phyloP scores from a whole-genome alignment of 768 basidiomycete species.

The Pholiota conissans region DNA sequence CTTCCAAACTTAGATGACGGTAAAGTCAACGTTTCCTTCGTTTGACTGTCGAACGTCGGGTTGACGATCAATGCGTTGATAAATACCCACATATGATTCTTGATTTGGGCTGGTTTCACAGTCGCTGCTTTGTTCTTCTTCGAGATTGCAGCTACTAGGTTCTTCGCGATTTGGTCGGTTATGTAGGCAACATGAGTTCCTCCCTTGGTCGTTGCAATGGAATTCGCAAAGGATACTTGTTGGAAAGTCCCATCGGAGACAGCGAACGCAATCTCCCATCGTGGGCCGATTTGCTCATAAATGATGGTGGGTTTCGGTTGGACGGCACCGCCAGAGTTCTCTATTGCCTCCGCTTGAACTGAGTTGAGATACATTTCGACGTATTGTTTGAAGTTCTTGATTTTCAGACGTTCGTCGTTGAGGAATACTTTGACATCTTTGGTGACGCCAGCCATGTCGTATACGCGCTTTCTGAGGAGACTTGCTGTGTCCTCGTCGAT shows the following conservation, averaged over 20 bases:
- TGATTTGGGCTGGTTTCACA: constrained; percentile 91
- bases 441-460: constrained; percentile 95
- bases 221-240: constrained; percentile 97
- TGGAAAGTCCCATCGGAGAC: constrained; percentile 91
- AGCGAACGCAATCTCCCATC: constrained; percentile 96
- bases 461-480: constrained; percentile 90
- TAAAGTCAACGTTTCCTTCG: constrained; percentile 93
- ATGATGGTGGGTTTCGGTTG: constrained; percentile 76
- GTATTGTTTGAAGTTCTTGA: constrained; percentile 97
- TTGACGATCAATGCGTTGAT: constrained; percentile 96
- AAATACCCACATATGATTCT: constrained; percentile 98
- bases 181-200: constrained; percentile 89
- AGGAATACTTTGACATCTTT: constrained; percentile 92
- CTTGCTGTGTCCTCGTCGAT: constrained; percentile 93
- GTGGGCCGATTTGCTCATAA: constrained; percentile 74
- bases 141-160: constrained; percentile 73
- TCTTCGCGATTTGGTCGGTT: constrained; percentile 88
- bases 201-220: constrained; percentile 94
- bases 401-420: constrained; percentile 87
- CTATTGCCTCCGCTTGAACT: constrained; percentile 65
- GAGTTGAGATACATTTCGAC: constrained; percentile 91
- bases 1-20: constrained; percentile 88
- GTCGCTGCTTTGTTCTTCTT: constrained; percentile 99
- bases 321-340: constrained; percentile 76
- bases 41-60: constrained; percentile 98